Percentiles rank a stretch among this genome's conserved stretches.
These are phyloP conservation scores for Hemileccinum impolitum DNA, from an alignment of 768 basidiomycete species.

Conservation along the genomic window DNA sequence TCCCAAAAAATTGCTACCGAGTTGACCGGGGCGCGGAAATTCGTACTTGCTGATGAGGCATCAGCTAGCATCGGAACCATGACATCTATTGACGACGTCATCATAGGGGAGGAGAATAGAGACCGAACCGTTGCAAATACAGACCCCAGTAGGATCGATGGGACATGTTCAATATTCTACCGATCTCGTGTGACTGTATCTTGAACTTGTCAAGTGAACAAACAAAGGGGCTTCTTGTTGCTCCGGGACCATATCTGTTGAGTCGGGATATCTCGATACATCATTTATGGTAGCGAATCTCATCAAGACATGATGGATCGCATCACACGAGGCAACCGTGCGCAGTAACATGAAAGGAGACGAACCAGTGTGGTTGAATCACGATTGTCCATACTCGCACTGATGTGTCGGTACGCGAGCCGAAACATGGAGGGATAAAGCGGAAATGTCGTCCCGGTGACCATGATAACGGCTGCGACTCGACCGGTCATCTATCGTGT, in stretches of 20 bases:
- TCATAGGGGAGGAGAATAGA: not conserved
- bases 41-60: not conserved
- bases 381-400: not conserved
- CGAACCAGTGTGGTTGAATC: not conserved
- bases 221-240: not conserved
- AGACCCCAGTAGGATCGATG: not conserved
- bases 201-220: not conserved
- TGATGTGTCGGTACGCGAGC: conserved; percentile 1
- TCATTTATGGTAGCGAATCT: not conserved
- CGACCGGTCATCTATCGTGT: conserved; percentile 13
- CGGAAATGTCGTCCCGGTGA: conserved; percentile 7
- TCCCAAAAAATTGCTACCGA: conserved; percentile 1
- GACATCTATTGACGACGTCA: not conserved
- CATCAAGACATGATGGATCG: conserved; percentile 1
- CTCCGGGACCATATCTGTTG: not conserved
- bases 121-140: conserved; percentile 1
- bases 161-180: not conserved
- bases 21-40: not conserved
- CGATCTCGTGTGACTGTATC: conserved; percentile 1
- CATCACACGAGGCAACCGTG: conserved; percentile 9
- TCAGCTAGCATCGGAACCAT: conserved; percentile 6
- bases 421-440: conserved; percentile 3
- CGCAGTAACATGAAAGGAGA: conserved; percentile 5
- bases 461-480: conserved; percentile 7
- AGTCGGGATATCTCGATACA: conserved; percentile 7